Evolutionary conservation across 169 alveolate genomes (phyloP), one percentile per base, ranked within the genome.

Genomic region (Haemoproteus tartakovskyi): DNA sequence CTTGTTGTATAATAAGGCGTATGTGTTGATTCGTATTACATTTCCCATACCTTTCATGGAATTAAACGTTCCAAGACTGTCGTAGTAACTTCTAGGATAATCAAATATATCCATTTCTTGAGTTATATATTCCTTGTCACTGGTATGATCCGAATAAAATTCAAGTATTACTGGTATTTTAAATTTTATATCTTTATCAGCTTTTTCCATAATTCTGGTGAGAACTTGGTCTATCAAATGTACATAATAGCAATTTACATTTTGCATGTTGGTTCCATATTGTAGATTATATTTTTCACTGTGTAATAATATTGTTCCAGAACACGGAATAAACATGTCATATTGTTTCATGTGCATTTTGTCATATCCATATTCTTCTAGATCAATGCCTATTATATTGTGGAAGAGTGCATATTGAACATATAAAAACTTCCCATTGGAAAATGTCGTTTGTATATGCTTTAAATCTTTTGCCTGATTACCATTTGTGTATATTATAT

Each of bases 301-400:
- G 30, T 74, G 84, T 11, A 30, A 26, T 78, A 57, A 57, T 4
- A 74, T 74, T 11, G 50, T 16, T 30, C 84, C 84, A 24, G 84
- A 74, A 41, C 84, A 74, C 21, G 84, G 84, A 19, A n/a, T n/a
- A n/a, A n/a, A n/a, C n/a, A n/a, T n/a, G n/a, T n/a, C n/a, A n/a
- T n/a, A n/a, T n/a, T n/a, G n/a, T n/a, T n/a, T n/a, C n/a, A n/a
- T n/a, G n/a, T n/a, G n/a, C n/a, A n/a, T n/a, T n/a, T n/a, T n/a
- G n/a, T n/a, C n/a, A n/a, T n/a, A n/a, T n/a, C n/a, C n/a, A n/a
- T n/a, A n/a, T n/a, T n/a, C n/a, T n/a, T n/a, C n/a, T n/a, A n/a
- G n/a, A n/a, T n/a, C n/a, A n/a, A n/a, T n/a, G n/a, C n/a, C n/a
- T n/a, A n/a, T n/a, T n/a, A n/a, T n/a, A n/a, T n/a, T n/a, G n/a